Conservation (phyloP, 2,329 filamentous ascomycete genomes). For the Nemania diffusa region DNA sequence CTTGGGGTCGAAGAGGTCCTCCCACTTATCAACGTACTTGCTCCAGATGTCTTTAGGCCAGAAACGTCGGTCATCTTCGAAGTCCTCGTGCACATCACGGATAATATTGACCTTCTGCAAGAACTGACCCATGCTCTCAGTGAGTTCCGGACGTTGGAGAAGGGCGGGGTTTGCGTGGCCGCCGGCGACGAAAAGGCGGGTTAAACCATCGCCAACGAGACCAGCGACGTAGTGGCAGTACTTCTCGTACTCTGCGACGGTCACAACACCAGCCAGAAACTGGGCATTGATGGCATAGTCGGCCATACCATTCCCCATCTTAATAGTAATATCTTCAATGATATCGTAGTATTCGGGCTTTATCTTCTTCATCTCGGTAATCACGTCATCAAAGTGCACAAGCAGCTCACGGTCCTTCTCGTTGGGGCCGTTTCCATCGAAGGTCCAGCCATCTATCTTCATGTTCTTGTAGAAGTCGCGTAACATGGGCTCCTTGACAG, state of each 20-base stretch:
- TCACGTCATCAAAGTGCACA: conserved; percentile 89
- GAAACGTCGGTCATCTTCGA: conserved; percentile 86
- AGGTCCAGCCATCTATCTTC: conserved; percentile 89
- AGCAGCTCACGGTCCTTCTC: conserved; percentile 95
- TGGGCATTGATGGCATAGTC: conserved; percentile 90
- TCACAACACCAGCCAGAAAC: conserved; percentile 80
- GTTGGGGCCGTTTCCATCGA: conserved; percentile 82
- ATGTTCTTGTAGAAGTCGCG: conserved; percentile 83
- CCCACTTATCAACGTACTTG: conserved; percentile 89
- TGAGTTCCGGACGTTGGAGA: conserved; percentile 79
- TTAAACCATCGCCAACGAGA: conserved; percentile 93
- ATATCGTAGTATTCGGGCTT: conserved; percentile 86
- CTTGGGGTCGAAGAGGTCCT: conserved; percentile 87
- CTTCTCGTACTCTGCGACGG: conserved; percentile 88
- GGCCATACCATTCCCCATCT: conserved; percentile 99
- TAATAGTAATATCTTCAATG: conserved; percentile 89
- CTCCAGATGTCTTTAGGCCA: conserved; percentile 98
- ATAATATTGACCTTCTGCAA: conserved; percentile 99
- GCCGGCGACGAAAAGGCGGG: conserved; percentile 87
- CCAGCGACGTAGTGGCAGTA: conserved; percentile 99
- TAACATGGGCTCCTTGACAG: conserved; percentile 85
- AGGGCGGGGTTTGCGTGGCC: conserved; percentile 88
- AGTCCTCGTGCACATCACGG: conserved; percentile 91
- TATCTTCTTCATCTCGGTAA: conserved; percentile 87
- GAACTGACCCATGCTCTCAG: conserved; percentile 97